These are phyloP conservation scores for Plasmopara viticola DNA, from an alignment of 352 stramenopile genomes.

Conservation along the genomic window DNA sequence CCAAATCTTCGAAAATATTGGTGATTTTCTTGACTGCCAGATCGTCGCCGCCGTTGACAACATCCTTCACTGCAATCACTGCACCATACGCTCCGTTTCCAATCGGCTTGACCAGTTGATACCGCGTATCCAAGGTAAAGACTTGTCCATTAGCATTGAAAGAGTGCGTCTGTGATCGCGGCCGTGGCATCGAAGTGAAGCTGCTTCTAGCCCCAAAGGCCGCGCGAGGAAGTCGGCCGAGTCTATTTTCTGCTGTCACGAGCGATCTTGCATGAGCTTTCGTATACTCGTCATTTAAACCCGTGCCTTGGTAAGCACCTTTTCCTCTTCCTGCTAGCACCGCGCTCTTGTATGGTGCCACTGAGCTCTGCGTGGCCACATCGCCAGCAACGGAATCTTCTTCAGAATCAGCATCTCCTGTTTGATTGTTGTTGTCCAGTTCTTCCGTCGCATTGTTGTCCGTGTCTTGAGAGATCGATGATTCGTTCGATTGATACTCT, in stretches of 20 bases:
- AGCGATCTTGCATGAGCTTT: conserved; percentile 14
- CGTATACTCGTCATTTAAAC: conserved; percentile 15
- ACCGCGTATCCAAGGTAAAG: conserved; percentile 84
- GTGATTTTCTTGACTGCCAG: conserved; percentile 94
- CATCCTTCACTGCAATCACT: conserved; percentile 83
- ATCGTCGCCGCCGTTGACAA: conserved; percentile 38
- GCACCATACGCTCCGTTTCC: conserved; percentile 85
- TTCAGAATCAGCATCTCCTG: conserved; percentile 19
- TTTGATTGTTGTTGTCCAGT: conserved; percentile 19
- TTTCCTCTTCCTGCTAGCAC: conserved; percentile 9
- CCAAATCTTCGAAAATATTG: conserved; percentile 93
- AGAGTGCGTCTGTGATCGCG: conserved; percentile 46
- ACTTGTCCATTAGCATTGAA: conserved; percentile 75
- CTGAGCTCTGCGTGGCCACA: conserved; percentile 18
- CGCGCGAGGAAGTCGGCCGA: conserved; percentile 11
- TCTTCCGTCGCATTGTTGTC: conserved; percentile 19
- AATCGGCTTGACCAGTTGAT: conserved; percentile 85
- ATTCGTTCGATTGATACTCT: conserved; percentile 14
- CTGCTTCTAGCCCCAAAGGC: conserved; percentile 20
- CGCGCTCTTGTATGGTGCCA: conserved; percentile 25
- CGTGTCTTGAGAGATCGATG: conserved; percentile 8
- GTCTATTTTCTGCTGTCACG: conserved; percentile 7
- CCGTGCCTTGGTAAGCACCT: conserved; percentile 11
- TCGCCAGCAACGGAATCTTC: conserved; percentile 18
- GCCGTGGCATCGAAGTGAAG: conserved; percentile 18